Conservation (phyloP, 176 grass and related monocot species). For the Neostapfia colusana region DNA sequence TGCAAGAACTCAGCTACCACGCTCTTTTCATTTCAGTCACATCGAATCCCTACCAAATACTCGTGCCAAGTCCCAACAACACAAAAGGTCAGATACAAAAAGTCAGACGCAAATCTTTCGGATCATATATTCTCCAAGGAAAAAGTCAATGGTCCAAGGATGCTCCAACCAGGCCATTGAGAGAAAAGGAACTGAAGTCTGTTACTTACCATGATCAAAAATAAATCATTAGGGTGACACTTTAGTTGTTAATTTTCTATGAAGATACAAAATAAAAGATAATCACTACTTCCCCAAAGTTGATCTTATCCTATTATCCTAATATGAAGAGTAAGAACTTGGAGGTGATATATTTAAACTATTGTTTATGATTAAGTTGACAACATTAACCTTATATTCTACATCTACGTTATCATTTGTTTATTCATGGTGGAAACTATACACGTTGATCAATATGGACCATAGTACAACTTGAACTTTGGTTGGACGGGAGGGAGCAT, state of each 20-base stretch:
- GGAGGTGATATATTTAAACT: background rate
- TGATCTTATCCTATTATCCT: background rate
- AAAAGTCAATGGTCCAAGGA: constrained; percentile 29
- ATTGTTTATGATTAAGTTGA: background rate
- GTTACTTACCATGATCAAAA: background rate
- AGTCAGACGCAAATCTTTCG: constrained; percentile 36
- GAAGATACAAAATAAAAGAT: background rate
- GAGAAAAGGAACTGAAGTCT: background rate
- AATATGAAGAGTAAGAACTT: background rate
- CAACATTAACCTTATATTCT: too few relatives aligned
- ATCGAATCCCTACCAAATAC: constrained; percentile 17
- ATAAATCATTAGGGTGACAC: background rate
- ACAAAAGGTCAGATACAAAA: too few relatives aligned
- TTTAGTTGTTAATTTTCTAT: background rate
- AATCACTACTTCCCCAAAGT: background rate
- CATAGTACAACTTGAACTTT: background rate
- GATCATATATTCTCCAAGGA: constrained; percentile 35
- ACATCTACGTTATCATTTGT: background rate
- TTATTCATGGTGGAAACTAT: background rate
- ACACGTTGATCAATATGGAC: background rate
- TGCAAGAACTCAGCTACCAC: constrained; percentile 8
- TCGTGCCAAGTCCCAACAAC: constrained; percentile 32
- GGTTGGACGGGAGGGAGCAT: background rate
- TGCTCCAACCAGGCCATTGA: constrained; percentile 6
- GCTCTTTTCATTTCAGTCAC: constrained; percentile 12